phyloP scores from a whole-genome alignment of 2,329 filamentous ascomycete species.

The Trichoderma asperellum region DNA sequence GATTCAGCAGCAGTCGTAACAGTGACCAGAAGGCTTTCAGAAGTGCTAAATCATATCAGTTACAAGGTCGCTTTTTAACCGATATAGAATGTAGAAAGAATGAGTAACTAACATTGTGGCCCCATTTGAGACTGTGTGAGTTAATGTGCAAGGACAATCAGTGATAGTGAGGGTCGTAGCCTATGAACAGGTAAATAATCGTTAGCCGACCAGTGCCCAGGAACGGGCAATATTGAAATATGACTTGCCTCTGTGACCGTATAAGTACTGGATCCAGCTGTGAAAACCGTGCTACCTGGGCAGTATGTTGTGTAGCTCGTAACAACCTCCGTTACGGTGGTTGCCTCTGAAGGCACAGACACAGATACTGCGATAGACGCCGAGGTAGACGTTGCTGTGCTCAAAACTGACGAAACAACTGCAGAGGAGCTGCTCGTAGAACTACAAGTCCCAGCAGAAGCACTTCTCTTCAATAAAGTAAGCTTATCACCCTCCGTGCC shows the following conservation, averaged over 20 bases:
- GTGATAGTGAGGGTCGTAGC: not conserved
- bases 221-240: not conserved
- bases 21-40: not conserved
- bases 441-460: not conserved
- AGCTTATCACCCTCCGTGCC: not conserved
- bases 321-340: conserved; percentile 1
- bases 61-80: too few species aligned
- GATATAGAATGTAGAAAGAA: not conserved
- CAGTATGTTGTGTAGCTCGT: not conserved
- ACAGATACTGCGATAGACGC: not conserved
- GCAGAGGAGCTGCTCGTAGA: not conserved
- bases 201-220: not conserved
- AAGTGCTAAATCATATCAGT: not conserved
- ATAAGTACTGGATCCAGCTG: not conserved
- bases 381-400: not conserved
- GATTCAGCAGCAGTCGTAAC: not conserved
- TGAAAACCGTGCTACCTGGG: not conserved
- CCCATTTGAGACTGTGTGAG: not conserved
- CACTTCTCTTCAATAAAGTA: not conserved
- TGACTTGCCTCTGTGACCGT: not conserved
- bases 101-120: not conserved
- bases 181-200: not conserved
- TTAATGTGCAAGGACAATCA: not conserved
- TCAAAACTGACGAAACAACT: not conserved
- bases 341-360: not conserved